Percentiles rank a stretch among this genome's conserved stretches.
phyloP scores from a whole-genome alignment of 2,329 filamentous ascomycete species.

The Zelopaecilomyces penicillatus region DNA sequence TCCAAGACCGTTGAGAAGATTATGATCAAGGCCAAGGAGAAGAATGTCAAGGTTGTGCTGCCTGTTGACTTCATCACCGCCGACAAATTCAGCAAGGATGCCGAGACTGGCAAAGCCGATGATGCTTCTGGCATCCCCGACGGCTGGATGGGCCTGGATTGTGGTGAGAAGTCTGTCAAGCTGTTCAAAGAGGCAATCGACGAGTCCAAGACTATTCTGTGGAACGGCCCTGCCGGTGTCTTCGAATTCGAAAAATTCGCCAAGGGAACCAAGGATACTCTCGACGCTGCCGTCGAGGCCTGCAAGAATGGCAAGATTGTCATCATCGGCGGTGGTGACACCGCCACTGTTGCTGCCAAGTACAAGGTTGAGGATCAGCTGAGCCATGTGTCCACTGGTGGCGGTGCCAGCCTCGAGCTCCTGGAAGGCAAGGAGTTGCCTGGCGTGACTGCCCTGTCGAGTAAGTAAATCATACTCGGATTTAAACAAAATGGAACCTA shows the following conservation, averaged over 20 bases:
- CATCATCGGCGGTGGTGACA: slow-evolving; percentile 97
- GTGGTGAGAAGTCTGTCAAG: slow-evolving; percentile 78
- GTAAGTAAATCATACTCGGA: slow-evolving; percentile 44
- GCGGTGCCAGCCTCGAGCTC: slow-evolving; percentile 89
- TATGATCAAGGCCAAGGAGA: slow-evolving; percentile 91
- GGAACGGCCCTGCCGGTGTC: slow-evolving; percentile 96
- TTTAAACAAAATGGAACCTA: slow-evolving; percentile 13
- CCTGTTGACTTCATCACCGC: slow-evolving; percentile 94
- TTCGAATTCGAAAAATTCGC: slow-evolving; percentile 97
- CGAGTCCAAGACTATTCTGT: slow-evolving; percentile 91
- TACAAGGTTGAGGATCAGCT: slow-evolving; percentile 94
- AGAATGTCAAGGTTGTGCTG: slow-evolving; percentile 90
- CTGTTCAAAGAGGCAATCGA: slow-evolving; percentile 82
- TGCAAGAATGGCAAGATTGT: slow-evolving; percentile 73
- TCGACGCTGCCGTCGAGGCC: slow-evolving; percentile 79
- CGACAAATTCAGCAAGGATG: slow-evolving; percentile 87
- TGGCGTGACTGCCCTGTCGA: slow-evolving; percentile 84
- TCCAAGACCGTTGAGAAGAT: slow-evolving; percentile 83
- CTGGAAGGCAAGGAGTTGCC: slow-evolving; percentile 97
- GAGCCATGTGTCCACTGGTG: slow-evolving; percentile 95
- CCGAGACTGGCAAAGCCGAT: slow-evolving; percentile 70
- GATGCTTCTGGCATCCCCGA: slow-evolving; percentile 88
- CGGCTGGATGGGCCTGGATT: slow-evolving; percentile 97
- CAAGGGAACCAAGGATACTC: slow-evolving; percentile 80
- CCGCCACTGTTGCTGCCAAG: slow-evolving; percentile 94